A percentile compares a stretch with the other conserved stretches of the same genome.
phyloP scores from a whole-genome alignment of 257 asterid genomes.

The Striga asiatica region DNA sequence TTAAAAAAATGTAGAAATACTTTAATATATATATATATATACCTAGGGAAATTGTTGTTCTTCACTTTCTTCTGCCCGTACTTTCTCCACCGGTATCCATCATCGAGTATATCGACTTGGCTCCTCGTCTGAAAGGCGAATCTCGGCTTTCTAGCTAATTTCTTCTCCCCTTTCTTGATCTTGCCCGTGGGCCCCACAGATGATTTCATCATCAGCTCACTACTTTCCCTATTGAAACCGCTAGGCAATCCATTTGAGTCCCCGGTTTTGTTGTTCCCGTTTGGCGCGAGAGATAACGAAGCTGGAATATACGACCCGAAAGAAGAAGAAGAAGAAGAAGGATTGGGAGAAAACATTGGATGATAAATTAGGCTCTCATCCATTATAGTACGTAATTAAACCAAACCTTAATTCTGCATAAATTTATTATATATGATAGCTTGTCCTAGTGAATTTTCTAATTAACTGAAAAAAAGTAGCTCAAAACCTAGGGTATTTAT shows the following conservation, averaged over 20 bases:
- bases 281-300: constrained; percentile 7
- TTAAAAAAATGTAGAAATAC: neutral
- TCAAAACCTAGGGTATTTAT: neutral
- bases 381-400: constrained; percentile 8
- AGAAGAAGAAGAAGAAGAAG: too few species aligned
- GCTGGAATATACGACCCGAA: neutral
- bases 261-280: constrained; percentile 2
- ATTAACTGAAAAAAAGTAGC: neutral
- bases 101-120: constrained; percentile 60
- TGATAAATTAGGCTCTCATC: constrained; percentile 13
- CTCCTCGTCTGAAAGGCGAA: constrained; percentile 53
- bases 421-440: neutral
- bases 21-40: neutral
- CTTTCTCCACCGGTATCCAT: constrained; percentile 68
- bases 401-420: neutral
- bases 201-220: neutral
- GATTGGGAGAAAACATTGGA: neutral
- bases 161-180: constrained; percentile 26
- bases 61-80: constrained; percentile 64
- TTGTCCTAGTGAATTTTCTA: too few species aligned
- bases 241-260: constrained; percentile 15
- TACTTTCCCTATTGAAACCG: constrained; percentile 15
- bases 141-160: constrained; percentile 29
- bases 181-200: neutral
- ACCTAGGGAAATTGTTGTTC: constrained; percentile 60